A percentile compares a stretch with the other conserved stretches of the same genome.
Conservation (phyloP, 306 rosid genomes). For the Fragaria vesca region DNA sequence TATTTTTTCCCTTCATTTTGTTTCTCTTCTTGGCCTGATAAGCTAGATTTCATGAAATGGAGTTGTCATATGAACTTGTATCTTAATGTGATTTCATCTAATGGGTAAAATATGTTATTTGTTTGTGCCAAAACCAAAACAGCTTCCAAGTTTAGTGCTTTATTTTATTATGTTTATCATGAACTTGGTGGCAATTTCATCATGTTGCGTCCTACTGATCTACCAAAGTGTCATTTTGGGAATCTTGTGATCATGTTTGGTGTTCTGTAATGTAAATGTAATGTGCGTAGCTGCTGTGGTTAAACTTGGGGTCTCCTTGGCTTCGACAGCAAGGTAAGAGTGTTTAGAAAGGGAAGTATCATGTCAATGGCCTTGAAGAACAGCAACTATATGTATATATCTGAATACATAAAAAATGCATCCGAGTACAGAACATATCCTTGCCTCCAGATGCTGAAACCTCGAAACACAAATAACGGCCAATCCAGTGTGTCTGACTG, state of each 20-base stretch:
- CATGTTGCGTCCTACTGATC: background rate
- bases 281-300: background rate
- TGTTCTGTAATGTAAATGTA: background rate
- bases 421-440: background rate
- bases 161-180: background rate
- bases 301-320: background rate
- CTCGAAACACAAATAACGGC: background rate
- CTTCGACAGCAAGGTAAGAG: background rate
- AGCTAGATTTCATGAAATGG: slow-evolving; percentile 28
- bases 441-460: background rate
- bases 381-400: background rate
- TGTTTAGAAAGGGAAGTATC: background rate
- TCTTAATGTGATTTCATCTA: slow-evolving; percentile 20
- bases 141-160: background rate
- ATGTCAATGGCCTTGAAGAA: background rate
- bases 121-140: background rate
- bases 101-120: slow-evolving; percentile 1
- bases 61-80: slow-evolving; percentile 30
- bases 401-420: too few relatives aligned
- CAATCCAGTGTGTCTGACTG: background rate
- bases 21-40: slow-evolving; percentile 16
- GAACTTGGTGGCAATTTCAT: background rate
- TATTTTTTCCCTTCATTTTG: slow-evolving; percentile 13
- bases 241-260: background rate
- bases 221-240: background rate